Evolutionary conservation across 2,329 filamentous ascomycete genomes (phyloP).

Genomic region (Aureobasidium sp.): DNA sequence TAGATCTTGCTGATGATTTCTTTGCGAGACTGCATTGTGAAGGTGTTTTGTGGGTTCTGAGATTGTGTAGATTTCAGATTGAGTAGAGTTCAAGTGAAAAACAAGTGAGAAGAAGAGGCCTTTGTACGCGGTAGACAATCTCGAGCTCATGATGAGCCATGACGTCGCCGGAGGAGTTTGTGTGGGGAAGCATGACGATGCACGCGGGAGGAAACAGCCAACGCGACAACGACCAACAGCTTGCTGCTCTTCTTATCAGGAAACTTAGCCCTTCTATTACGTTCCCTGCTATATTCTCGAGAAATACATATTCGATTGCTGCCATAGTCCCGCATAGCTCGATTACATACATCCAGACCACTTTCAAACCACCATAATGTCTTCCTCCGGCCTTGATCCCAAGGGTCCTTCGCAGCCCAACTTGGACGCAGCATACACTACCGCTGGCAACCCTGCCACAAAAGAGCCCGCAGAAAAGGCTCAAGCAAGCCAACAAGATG

Average conservation of each 20-base stretch:
- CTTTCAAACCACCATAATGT: slow-evolving; percentile 19
- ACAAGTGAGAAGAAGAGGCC: background rate
- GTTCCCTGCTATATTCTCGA: background rate
- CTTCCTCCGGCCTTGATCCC: slow-evolving; percentile 34
- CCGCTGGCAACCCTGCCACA: slow-evolving; percentile 38
- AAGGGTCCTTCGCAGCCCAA: slow-evolving; percentile 39
- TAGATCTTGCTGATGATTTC: slow-evolving; percentile 72
- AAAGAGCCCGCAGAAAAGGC: slow-evolving; percentile 35
- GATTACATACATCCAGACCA: background rate
- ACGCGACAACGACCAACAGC: background rate
- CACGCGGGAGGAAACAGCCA: background rate
- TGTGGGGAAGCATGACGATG: slow-evolving; percentile 12
- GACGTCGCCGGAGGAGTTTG: background rate
- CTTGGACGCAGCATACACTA: slow-evolving; percentile 39
- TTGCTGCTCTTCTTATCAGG: background rate
- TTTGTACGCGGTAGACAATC: slow-evolving; percentile 3
- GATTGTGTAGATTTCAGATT: background rate
- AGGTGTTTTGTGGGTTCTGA: background rate
- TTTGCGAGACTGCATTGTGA: slow-evolving; percentile 53
- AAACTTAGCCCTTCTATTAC: background rate
- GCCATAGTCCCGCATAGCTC: background rate
- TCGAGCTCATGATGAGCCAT: slow-evolving; percentile 7
- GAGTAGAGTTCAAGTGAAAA: background rate
- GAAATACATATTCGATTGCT: background rate
- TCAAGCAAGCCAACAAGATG: slow-evolving; percentile 29